Evolutionary conservation across 768 basidiomycete species (phyloP), one percentile per base, ranked within the genome.

Genomic region (Boletus rubescentipes): DNA sequence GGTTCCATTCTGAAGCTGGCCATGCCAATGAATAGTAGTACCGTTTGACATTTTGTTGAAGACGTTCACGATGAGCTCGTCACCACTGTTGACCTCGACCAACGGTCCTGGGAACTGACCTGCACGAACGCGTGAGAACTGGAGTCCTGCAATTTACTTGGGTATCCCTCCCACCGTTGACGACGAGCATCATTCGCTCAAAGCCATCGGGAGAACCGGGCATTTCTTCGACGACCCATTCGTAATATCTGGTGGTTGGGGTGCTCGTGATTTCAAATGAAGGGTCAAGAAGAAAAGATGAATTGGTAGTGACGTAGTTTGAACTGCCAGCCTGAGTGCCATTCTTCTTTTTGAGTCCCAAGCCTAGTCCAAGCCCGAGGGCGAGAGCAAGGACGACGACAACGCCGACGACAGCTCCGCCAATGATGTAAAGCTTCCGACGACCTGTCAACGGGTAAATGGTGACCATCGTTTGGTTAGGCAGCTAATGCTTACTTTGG

Each of bases 1-100:
- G 1, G 80, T 80, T 31, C 74, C 69, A 49, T 78, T 77, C 57
- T 75, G 78, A 35, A 69, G 62, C 47, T 78, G 67, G 23, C 67
- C 64, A 18, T 72, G 70, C 72, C 72, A 72, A 44, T 72, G 70
- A 47, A 72, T 66, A 14, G 60, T 51, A 15, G 70, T 72, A 5
- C 72, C 70, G 16, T 72, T 71, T 10, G 62, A 18, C 55, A 72
- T 49, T 36, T 61, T 61, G 49, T 72, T 72, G 5, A 70, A 67
- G 29, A 72, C 72, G 44, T 72, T 72, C n/a, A 71, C 70, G 40
- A 73, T 23, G 21, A 71, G 66, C 45, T 64, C 59, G 49, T 71
- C 70, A 14, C 70, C 70, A 37, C 72, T 70, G 40, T 72, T 69
- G 42, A 72, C 72, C 47, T 72, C 70, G 42, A 72, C 29, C 45